These are phyloP conservation scores for Phlebopus sp. DNA, from an alignment of 1,284 basidiomycete species.

Conservation along the genomic window DNA sequence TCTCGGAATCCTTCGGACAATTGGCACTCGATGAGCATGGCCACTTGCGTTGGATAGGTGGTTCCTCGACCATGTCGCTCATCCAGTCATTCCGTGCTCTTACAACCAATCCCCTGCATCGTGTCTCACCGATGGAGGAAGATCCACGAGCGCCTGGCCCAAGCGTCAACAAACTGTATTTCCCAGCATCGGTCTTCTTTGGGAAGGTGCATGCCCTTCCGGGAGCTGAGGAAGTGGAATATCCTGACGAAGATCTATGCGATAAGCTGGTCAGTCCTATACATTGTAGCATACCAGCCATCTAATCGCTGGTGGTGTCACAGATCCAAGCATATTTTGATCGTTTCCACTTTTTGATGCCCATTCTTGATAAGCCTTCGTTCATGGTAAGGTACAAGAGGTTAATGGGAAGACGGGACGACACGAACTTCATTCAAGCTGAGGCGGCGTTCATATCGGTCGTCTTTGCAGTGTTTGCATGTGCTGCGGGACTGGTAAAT, in stretches of 20 bases:
- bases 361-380: slow-evolving; percentile 77
- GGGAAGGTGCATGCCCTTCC: slow-evolving; percentile 84
- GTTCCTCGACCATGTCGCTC: slow-evolving; percentile 86
- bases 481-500: slow-evolving; percentile 73
- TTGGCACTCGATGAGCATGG: slow-evolving; percentile 86
- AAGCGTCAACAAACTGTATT: slow-evolving; percentile 81
- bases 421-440: slow-evolving; percentile 48
- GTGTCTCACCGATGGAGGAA: slow-evolving; percentile 78
- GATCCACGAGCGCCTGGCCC: slow-evolving; percentile 72
- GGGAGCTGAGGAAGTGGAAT: slow-evolving; percentile 82
- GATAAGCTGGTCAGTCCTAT: slow-evolving; percentile 61
- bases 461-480: slow-evolving; percentile 82
- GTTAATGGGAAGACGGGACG: slow-evolving; percentile 68
- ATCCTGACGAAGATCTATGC: slow-evolving; percentile 76
- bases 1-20: slow-evolving; percentile 80
- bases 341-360: slow-evolving; percentile 81
- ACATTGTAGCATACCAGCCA: slow-evolving; percentile 8
- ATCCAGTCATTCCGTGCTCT: slow-evolving; percentile 83
- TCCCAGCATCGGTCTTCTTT: slow-evolving; percentile 84
- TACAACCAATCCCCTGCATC: slow-evolving; percentile 70
- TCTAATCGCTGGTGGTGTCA: slow-evolving; percentile 22
- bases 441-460: slow-evolving; percentile 75
- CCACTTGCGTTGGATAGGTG: slow-evolving; percentile 89
- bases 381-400: slow-evolving; percentile 70
- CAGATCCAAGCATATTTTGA: slow-evolving; percentile 84